Evolutionary conservation across 1,284 basidiomycete species (phyloP).

Genomic region (Pyrrhoderma lamaoense): DNA sequence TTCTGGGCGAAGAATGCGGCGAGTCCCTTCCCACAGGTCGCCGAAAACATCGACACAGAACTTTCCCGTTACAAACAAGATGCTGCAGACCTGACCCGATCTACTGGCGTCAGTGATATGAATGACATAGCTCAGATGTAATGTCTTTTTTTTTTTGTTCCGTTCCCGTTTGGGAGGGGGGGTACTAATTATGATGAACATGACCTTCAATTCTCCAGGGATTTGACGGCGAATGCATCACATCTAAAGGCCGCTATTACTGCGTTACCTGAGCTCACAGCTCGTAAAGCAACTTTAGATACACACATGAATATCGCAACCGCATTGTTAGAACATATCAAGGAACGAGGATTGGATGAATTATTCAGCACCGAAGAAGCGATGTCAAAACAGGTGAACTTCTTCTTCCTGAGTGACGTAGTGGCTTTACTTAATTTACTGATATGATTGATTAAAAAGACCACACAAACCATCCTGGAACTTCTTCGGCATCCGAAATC

Average conservation of each 20-base stretch:
- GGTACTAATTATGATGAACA: conserved; percentile 7
- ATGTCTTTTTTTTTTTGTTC: conserved; percentile 31
- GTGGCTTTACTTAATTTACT: background rate
- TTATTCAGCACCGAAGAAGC: conserved; percentile 95
- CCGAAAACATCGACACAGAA: conserved; percentile 94
- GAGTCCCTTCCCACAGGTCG: conserved; percentile 97
- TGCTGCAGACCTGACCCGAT: conserved; percentile 94
- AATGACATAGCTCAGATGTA: conserved; percentile 93
- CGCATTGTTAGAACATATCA: conserved; percentile 91
- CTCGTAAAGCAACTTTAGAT: conserved; percentile 92
- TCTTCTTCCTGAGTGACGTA: background rate
- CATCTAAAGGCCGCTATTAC: conserved; percentile 98
- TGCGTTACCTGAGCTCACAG: conserved; percentile 94
- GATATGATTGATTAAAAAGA: conserved; percentile 35
- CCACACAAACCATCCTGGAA: conserved; percentile 76
- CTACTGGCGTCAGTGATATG: conserved; percentile 93
- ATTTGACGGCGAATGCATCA: conserved; percentile 90
- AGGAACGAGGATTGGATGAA: conserved; percentile 90
- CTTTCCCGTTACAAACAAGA: conserved; percentile 94
- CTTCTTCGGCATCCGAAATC: conserved; percentile 63
- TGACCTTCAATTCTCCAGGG: conserved; percentile 43
- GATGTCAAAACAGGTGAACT: conserved; percentile 68
- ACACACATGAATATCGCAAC: conserved; percentile 99
- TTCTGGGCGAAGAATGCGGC: conserved; percentile 98
- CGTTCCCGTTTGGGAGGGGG: background rate